Base-by-base conservation (phyloP, 2,329 filamentous ascomycete species). In the Talaromyces rugulosus region DNA sequence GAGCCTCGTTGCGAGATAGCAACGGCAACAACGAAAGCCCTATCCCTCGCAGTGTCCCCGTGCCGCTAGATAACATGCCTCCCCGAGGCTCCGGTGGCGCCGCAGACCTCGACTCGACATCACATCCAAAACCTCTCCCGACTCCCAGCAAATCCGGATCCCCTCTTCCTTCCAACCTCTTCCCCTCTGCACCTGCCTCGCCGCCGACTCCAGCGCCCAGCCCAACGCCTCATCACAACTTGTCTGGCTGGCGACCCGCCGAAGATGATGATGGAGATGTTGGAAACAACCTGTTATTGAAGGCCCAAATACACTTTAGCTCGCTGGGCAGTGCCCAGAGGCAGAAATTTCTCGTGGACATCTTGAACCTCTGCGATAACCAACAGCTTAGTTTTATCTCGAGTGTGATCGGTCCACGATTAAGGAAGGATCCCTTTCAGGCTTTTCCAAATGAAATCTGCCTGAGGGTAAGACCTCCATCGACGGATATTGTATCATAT, bases 381-480 rank as follows among this genome's bases (percentile, higher is more conserved):
- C 92, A 96, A 71, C 90, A 96, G 75, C 82, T 99, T 67, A 96
- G 92, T 77, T 98, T 97, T 73, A 93, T 99, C 23, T 92, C 96
- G 68, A 92, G 96, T 74, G 96, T 96, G 76, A 94, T 99, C 68
- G 94, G 92, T 74, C 95, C 95, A 31, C 80, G 96, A 65, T 79
- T 99, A 66, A 97, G 97, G 78, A 96, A 97, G 75, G 95, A 99
- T 74, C 95, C 95, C 0, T 98, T 99, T 71, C 91, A 89, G 57
- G 90, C 89, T 62, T 83, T 99, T 59, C 95, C 95, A 0, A 93
- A 96, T 71, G 95, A 99, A 77, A 80, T 99, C 51, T 98, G 94
- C 75, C 80, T 99, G 64, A 83, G 92, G 70, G 92, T 96, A 84
- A 73, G 88, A 77, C 47, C 33, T 31, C 56, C 14, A 23, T 57